These are phyloP conservation scores for Globisporangium emineosum DNA, from an alignment of 352 stramenopile species.

Conservation along the genomic window DNA sequence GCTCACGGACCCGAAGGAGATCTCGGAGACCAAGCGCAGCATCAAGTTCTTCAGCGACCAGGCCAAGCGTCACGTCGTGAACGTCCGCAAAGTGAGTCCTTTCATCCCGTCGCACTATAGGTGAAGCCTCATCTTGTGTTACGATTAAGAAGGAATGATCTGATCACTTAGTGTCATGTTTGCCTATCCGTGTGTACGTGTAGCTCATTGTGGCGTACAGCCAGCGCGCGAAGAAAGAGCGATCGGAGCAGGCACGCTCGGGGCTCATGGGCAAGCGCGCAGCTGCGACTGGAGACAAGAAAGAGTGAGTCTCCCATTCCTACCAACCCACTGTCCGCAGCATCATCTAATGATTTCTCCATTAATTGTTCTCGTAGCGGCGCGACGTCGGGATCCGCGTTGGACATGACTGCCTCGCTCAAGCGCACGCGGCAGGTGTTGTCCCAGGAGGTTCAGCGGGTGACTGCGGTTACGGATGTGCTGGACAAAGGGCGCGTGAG, in stretches of 20 bases:
- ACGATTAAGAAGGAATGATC: background rate
- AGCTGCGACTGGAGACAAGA: conserved; percentile 17
- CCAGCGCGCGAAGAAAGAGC: conserved; percentile 56
- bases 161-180: background rate
- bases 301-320: conserved; percentile 20
- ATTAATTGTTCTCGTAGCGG: background rate
- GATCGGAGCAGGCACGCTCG: conserved; percentile 44
- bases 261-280: conserved; percentile 38
- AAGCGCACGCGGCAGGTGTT: conserved; percentile 67
- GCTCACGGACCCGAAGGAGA: conserved; percentile 29
- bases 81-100: conserved; percentile 46
- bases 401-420: conserved; percentile 61
- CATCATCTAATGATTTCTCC: background rate
- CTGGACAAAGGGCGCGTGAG: conserved; percentile 61
- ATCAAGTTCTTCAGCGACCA: conserved; percentile 30
- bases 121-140: background rate
- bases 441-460: conserved; percentile 69
- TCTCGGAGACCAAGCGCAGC: conserved; percentile 19
- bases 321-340: background rate
- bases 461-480: conserved; percentile 60
- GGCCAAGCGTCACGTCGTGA: conserved; percentile 34
- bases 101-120: background rate
- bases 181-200: background rate
- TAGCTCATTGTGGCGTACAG: conserved; percentile 58
- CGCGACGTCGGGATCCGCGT: conserved; percentile 26